A percentile compares a stretch with the other conserved stretches of the same genome.
These are phyloP conservation scores for Hippophae gyantsensis DNA, from an alignment of 306 rosid species.

Conservation along the genomic window DNA sequence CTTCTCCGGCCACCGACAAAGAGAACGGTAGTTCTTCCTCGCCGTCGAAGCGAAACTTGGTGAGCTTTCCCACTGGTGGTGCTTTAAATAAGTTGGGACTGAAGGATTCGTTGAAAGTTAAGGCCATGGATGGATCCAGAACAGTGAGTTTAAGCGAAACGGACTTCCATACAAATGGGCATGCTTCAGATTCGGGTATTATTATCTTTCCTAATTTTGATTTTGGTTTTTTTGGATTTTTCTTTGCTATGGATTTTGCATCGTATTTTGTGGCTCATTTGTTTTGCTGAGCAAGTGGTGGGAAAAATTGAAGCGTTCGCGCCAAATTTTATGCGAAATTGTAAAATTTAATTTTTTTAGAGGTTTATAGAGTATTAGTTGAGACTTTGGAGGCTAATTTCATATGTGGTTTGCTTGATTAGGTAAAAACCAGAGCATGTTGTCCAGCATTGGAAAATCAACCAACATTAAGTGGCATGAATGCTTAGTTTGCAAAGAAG, in stretches of 20 bases:
- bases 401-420: constrained; percentile 15
- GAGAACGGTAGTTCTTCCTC: constrained; percentile 11
- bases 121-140: constrained; percentile 34
- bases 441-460: constrained; percentile 49
- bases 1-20: constrained; percentile 8
- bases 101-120: constrained; percentile 21
- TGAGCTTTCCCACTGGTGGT: constrained; percentile 13
- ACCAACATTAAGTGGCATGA: constrained; percentile 63
- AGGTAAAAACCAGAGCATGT: constrained; percentile 32
- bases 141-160: constrained; percentile 20
- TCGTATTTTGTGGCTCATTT: constrained; percentile 4
- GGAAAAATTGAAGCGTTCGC: background rate
- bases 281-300: constrained; percentile 7
- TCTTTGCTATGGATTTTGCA: background rate
- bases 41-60: constrained; percentile 12
- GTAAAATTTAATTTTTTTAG: background rate
- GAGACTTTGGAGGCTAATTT: constrained; percentile 4
- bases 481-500: constrained; percentile 43
- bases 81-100: constrained; percentile 19
- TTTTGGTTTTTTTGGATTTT: constrained; percentile 6
- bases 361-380: background rate
- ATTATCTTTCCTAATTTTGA: background rate
- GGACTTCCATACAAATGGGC: constrained; percentile 30
- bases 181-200: constrained; percentile 28
- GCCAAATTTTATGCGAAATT: background rate